Percentiles rank a stretch among this genome's conserved stretches.
phyloP scores from a whole-genome alignment of 2,329 filamentous ascomycete genomes.

The Diatrype stigma region DNA sequence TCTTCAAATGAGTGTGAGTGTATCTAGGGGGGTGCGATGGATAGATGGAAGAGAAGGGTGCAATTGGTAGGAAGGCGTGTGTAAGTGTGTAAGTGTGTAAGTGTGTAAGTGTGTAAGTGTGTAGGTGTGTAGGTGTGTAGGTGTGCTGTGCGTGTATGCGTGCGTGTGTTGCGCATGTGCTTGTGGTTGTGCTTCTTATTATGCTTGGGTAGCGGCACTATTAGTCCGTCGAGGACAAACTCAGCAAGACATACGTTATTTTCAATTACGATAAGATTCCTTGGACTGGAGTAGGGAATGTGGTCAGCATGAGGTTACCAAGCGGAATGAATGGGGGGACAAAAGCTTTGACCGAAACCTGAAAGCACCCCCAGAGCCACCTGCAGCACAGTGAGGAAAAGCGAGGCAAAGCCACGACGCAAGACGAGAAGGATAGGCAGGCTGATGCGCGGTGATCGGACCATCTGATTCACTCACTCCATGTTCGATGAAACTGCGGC shows the following conservation, averaged over 20 bases:
- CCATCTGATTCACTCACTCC: too few relatives aligned
- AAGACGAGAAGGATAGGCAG: too few relatives aligned
- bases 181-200: too few relatives aligned
- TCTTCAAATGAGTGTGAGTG: neutral
- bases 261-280: conserved; percentile 1
- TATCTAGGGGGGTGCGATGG: neutral
- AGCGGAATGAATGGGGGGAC: too few relatives aligned
- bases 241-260: neutral
- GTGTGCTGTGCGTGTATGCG: neutral
- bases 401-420: too few relatives aligned
- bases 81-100: neutral
- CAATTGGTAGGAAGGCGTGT: neutral
- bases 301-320: neutral
- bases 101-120: neutral
- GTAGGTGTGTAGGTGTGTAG: neutral
- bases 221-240: neutral
- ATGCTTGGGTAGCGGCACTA: too few relatives aligned
- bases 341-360: neutral
- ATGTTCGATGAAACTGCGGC: too few relatives aligned
- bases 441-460: too few relatives aligned
- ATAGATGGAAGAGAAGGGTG: too few relatives aligned
- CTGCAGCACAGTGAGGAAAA: too few relatives aligned
- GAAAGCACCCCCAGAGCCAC: too few relatives aligned
- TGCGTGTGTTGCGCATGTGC: too few relatives aligned
- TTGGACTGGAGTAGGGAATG: neutral